phyloP scores from a whole-genome alignment of 1,139 yeast species.

The Hyphopichia burtonii region DNA sequence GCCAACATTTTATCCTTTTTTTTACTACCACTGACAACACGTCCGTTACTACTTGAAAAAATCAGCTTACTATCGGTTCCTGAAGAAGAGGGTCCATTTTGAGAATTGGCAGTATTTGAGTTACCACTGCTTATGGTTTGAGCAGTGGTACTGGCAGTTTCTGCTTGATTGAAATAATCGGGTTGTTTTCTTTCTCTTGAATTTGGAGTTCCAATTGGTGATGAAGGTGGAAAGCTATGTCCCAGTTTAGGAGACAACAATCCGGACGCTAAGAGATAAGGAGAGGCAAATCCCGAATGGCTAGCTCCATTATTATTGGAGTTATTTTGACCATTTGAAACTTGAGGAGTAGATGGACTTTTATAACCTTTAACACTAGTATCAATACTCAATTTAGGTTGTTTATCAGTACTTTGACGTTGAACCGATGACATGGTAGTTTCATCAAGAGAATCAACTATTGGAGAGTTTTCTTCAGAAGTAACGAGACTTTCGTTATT shows the following conservation, averaged over 20 bases:
- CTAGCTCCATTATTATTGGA: slow-evolving; percentile 8
- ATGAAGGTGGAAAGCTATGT: slow-evolving; percentile 17
- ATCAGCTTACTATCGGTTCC: slow-evolving; percentile 21
- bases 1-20: slow-evolving; percentile 42
- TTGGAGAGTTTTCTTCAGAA: slow-evolving; percentile 20
- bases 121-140: not conserved
- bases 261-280: slow-evolving; percentile 60
- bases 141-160: not conserved
- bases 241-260: slow-evolving; percentile 47
- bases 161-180: slow-evolving; percentile 1
- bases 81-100: not conserved
- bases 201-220: slow-evolving; percentile 17
- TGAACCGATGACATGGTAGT: slow-evolving; percentile 23
- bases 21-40: slow-evolving; percentile 23
- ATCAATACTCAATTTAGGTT: slow-evolving; percentile 37
- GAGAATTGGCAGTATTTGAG: slow-evolving; percentile 1
- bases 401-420: slow-evolving; percentile 9
- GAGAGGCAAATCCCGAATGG: slow-evolving; percentile 54
- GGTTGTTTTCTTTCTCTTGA: slow-evolving; percentile 6
- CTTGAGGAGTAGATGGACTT: slow-evolving; percentile 32
- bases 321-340: slow-evolving; percentile 10
- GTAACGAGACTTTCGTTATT: slow-evolving; percentile 11
- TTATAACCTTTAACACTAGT: slow-evolving; percentile 21
- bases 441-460: slow-evolving; percentile 34
- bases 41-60: slow-evolving; percentile 23